phyloP scores from a whole-genome alignment of 495 filamentous ascomycete genomes.

The Extremus antarcticus region DNA sequence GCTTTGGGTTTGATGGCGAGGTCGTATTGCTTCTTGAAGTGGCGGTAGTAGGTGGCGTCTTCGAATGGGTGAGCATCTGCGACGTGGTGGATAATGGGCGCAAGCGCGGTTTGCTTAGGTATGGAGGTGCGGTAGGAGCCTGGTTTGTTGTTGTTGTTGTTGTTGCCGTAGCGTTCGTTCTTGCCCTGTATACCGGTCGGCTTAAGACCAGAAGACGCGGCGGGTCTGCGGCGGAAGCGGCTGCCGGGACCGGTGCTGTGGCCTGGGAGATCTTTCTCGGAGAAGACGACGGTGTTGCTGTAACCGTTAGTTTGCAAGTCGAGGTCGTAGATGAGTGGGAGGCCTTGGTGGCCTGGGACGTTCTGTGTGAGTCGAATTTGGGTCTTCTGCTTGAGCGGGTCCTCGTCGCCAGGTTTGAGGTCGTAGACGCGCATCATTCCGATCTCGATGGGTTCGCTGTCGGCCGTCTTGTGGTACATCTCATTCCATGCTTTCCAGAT shows the following conservation, averaged over 20 bases:
- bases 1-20: slow-evolving; percentile 4
- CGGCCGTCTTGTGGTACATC: slow-evolving; percentile 34
- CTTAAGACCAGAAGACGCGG: not conserved
- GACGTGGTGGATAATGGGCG: slow-evolving; percentile 17
- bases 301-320: slow-evolving; percentile 50
- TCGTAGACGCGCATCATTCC: slow-evolving; percentile 59
- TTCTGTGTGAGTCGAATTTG: slow-evolving; percentile 42
- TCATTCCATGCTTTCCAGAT: slow-evolving; percentile 59
- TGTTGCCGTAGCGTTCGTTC: slow-evolving; percentile 7
- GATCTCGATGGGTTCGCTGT: slow-evolving; percentile 56
- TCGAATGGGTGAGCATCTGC: slow-evolving; percentile 14
- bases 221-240: not conserved
- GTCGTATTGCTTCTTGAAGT: slow-evolving; percentile 3
- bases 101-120: slow-evolving; percentile 17
- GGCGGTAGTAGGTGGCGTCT: slow-evolving; percentile 5
- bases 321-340: slow-evolving; percentile 78
- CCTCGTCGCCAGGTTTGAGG: not conserved
- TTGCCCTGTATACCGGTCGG: slow-evolving; percentile 9
- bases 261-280: slow-evolving; percentile 76
- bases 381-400: slow-evolving; percentile 28
- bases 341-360: slow-evolving; percentile 46
- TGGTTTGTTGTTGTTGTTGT: too few relatives aligned
- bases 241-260: slow-evolving; percentile 2
- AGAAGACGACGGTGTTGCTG: slow-evolving; percentile 79
- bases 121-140: slow-evolving; percentile 14